Conservation (phyloP, 1,139 yeast genomes). For the Suhomyces anneliseae region DNA sequence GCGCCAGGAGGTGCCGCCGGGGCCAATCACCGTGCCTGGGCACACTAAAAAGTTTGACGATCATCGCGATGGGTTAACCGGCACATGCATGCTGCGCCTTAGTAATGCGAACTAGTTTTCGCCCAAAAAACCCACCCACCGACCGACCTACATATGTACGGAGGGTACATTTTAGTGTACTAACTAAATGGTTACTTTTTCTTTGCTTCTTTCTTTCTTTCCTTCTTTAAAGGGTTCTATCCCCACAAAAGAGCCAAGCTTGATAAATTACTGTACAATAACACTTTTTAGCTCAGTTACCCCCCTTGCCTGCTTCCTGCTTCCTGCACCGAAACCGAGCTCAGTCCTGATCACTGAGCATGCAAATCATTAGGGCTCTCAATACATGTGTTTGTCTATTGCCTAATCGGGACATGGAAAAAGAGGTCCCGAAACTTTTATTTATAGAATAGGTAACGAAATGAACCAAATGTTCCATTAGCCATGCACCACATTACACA, state of each 20-base stretch:
- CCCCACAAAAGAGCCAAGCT: too few species aligned
- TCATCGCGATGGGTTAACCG: conserved; percentile 4
- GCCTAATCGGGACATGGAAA: neutral
- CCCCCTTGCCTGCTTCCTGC: too few species aligned
- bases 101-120: neutral
- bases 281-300: too few species aligned
- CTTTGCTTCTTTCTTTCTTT: too few species aligned
- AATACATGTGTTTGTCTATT: neutral
- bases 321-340: neutral
- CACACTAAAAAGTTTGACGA: conserved; percentile 7
- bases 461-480: neutral
- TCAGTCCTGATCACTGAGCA: neutral
- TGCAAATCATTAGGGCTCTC: neutral
- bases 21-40: conserved; percentile 1
- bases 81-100: conserved; percentile 2
- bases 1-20: neutral
- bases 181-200: too few species aligned
- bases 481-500: neutral
- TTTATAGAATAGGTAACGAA: neutral
- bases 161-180: too few species aligned
- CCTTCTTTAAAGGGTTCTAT: too few species aligned
- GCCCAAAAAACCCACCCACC: too few species aligned
- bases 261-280: too few species aligned
- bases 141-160: too few species aligned
- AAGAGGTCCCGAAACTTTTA: neutral